Base-by-base conservation (phyloP, 2,329 filamentous ascomycete genomes). In the Fusarium euwallaceae region DNA sequence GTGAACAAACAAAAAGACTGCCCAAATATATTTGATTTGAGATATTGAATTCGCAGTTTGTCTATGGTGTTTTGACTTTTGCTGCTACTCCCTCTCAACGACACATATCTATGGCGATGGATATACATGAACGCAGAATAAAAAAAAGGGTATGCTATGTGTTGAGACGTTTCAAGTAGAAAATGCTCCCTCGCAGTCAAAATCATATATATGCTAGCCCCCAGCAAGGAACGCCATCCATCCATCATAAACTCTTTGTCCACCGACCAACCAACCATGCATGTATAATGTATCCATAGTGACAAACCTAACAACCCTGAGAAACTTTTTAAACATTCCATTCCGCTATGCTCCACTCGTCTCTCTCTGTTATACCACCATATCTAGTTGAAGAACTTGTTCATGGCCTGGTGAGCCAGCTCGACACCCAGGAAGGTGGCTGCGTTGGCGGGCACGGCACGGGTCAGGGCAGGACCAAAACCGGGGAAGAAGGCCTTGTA, bases 401-500 rank as follows among this genome's bases (percentile, higher is more conserved):
- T 92, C 93, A 97, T 95, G 55, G 92, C 92, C 84, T 94, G 92
- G 80, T 97, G 94, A 51, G 94, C 94, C 82, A 96, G 83, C 86
- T 97, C 94, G 9, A 97, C 94, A 12, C 94, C 94, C 79, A 95
- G 84, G 80, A 99, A 99, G 3, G 97, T 98, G 36, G 97, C 97
- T 2, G 97, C 97, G 82, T 99, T 99, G 11, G 97, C 97, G 8
- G 97, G 97, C 51, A 98, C 95, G 6, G 97, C 97, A 84, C 97
- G 92, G 12, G 95, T 93, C 82, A 99, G 89, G 4, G 97, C 97
- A 2, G 97, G 97, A 0, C 94, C 96, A 78, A 99, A 95, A 27
- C 97, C 97, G 7, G 97, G 97, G 90, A 99, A 99, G 87, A 99
- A 99, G 2, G 97, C 95, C 86, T 92, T 95, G 80, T 94, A 83